Conservation (phyloP, 2,329 filamentous ascomycete genomes). For the Ascomycota sp. region DNA sequence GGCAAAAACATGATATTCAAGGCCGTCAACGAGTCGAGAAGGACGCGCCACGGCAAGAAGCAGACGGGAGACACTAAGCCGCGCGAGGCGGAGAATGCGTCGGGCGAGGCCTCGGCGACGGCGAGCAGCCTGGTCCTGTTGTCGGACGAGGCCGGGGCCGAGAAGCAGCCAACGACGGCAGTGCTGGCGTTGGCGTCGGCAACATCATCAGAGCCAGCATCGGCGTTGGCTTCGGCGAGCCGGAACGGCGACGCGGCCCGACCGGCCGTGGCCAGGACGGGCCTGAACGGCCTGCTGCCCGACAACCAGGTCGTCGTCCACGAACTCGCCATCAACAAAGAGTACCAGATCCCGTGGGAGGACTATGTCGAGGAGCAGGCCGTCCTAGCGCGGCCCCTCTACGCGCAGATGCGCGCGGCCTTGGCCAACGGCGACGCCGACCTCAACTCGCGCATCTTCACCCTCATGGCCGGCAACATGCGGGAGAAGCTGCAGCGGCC, state of each 20-base stretch:
- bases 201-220: neutral
- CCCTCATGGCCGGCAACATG: slow-evolving; percentile 50
- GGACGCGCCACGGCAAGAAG: slow-evolving; percentile 41
- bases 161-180: slow-evolving; percentile 30
- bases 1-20: slow-evolving; percentile 56
- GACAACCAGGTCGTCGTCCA: slow-evolving; percentile 59
- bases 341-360: slow-evolving; percentile 49
- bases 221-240: slow-evolving; percentile 25
- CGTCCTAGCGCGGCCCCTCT: slow-evolving; percentile 25
- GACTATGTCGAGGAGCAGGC: slow-evolving; percentile 37
- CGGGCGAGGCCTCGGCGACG: slow-evolving; percentile 16
- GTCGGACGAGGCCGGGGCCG: slow-evolving; percentile 9
- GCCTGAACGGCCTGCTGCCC: slow-evolving; percentile 36
- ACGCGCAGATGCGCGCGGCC: slow-evolving; percentile 37
- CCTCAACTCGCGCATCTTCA: slow-evolving; percentile 44
- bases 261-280: slow-evolving; percentile 16
- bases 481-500: slow-evolving; percentile 52
- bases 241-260: slow-evolving; percentile 19
- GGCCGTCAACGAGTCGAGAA: slow-evolving; percentile 52
- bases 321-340: slow-evolving; percentile 60
- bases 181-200: slow-evolving; percentile 24
- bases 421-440: slow-evolving; percentile 47
- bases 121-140: slow-evolving; percentile 16
- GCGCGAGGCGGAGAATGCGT: slow-evolving; percentile 33
- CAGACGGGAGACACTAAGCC: slow-evolving; percentile 51